Evolutionary conservation across 2,329 filamentous ascomycete genomes (phyloP), one percentile per base, ranked within the genome.

Genomic region (Hymenoscyphus scutula): DNA sequence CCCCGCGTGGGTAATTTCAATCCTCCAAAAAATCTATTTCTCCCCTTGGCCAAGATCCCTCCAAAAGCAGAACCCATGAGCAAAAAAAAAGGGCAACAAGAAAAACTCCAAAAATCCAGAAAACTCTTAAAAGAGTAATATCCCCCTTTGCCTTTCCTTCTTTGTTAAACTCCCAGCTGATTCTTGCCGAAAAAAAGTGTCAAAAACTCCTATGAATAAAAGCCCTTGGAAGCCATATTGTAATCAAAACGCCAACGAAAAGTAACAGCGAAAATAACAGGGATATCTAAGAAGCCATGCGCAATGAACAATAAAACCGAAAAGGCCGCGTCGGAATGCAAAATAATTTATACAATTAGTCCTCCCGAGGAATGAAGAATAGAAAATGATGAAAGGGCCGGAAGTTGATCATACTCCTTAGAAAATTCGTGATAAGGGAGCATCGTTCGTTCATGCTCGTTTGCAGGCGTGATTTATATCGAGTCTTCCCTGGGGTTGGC

Each of bases 401-500:
- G 41, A 48, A 48, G 19, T 48, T 23, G 41, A 48, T 48, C n/a
- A 19, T n/a, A n/a, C n/a, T 5, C 11, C 41, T 19, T 23, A 48
- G 41, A 23, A 48, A 64, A 65, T 56, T 64, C 65, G 65, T 65
- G 25, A 62, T 19, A 34, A 34, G 11, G 11, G 6, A 4, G 32
- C 5, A 13, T 34, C 32, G 10, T n/a, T 59, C 53, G 56, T 63
- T 17, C 45, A 32, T 58, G 29, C 19, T 58, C 59, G 41, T 62
- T 55, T 59, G 60, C 56, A 6, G 19, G 3, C 53, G 51, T 19
- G 53, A 19, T 7, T 53, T 30, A 19, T 23, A 19, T 11, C 38
- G 37, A 37, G 37, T n/a, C 48, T 10, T 19, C 61, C 53, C 67
- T 53, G 41, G 67, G 59, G 51, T 69, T 65, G 6, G 62, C 65